These are phyloP conservation scores for Entomophthora muscae DNA, from an alignment of 371 early-diverging fungal species.

Conservation along the genomic window DNA sequence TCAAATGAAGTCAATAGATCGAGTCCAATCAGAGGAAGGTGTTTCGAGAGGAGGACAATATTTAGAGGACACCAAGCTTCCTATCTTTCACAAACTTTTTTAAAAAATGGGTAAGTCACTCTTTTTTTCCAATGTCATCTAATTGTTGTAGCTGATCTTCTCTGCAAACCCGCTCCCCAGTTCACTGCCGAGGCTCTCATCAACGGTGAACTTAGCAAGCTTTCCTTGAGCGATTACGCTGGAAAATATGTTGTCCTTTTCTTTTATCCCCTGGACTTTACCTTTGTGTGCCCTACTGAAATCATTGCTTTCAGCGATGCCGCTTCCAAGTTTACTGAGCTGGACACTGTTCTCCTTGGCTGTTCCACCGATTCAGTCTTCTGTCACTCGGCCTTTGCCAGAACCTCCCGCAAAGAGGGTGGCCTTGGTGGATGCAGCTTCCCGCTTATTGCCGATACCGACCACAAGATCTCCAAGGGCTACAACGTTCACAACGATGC, in stretches of 20 bases:
- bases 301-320: constrained; percentile 76
- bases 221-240: constrained; percentile 13
- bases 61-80: too few species aligned
- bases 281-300: constrained; percentile 78
- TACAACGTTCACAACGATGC: constrained; percentile 55
- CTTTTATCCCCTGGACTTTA: constrained; percentile 14
- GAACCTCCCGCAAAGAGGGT: constrained; percentile 47
- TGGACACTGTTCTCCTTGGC: constrained; percentile 19
- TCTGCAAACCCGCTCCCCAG: constrained; percentile 11
- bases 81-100: too few species aligned
- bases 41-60: too few species aligned
- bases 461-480: constrained; percentile 41
- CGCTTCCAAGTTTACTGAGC: constrained; percentile 41
- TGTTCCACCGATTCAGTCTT: constrained; percentile 34
- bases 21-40: too few species aligned
- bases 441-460: constrained; percentile 27
- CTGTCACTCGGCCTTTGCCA: constrained; percentile 53
- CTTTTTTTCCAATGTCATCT: too few species aligned
- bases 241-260: constrained; percentile 16
- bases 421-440: constrained; percentile 55
- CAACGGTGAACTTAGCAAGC: constrained; percentile 10
- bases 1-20: too few species aligned
- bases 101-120: too few species aligned
- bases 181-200: constrained; percentile 14
- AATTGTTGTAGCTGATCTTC: background rate